These are phyloP conservation scores for Immersiella caudata DNA, from an alignment of 495 filamentous ascomycete genomes.

Conservation along the genomic window DNA sequence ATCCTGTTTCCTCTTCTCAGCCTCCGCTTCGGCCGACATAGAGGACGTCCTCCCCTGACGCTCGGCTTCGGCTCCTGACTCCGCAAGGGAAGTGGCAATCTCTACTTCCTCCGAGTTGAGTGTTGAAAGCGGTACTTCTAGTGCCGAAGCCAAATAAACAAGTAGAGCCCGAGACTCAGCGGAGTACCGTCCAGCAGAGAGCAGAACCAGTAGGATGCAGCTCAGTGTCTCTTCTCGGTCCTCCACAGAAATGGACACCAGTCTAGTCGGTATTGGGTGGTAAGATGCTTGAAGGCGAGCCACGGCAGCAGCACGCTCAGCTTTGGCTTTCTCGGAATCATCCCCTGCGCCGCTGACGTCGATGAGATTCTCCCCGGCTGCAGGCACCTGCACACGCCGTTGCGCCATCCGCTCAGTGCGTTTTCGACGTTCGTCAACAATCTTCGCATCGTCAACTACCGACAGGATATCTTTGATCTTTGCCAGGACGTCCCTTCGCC, in stretches of 20 bases:
- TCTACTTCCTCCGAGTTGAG: constrained; percentile 69
- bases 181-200: constrained; percentile 73
- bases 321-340: not conserved
- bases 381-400: constrained; percentile 18
- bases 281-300: constrained; percentile 44
- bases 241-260: constrained; percentile 42
- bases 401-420: constrained; percentile 34
- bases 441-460: constrained; percentile 39
- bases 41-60: constrained; percentile 47
- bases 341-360: constrained; percentile 31
- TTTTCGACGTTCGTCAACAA: constrained; percentile 42
- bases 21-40: constrained; percentile 71
- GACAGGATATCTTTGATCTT: constrained; percentile 44
- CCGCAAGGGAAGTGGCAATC: constrained; percentile 71
- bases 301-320: constrained; percentile 31
- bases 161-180: constrained; percentile 71
- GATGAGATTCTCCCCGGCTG: constrained; percentile 33
- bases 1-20: constrained; percentile 65
- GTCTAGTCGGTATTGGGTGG: constrained; percentile 49
- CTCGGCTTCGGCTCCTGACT: constrained; percentile 42
- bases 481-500: constrained; percentile 40
- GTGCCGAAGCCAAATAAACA: constrained; percentile 64
- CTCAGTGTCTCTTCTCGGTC: constrained; percentile 53
- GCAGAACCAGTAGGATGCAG: constrained; percentile 67
- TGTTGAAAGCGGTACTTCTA: constrained; percentile 60